These are phyloP conservation scores for Diplodia intermedia DNA, from an alignment of 2,329 filamentous ascomycete genomes.

Conservation along the genomic window DNA sequence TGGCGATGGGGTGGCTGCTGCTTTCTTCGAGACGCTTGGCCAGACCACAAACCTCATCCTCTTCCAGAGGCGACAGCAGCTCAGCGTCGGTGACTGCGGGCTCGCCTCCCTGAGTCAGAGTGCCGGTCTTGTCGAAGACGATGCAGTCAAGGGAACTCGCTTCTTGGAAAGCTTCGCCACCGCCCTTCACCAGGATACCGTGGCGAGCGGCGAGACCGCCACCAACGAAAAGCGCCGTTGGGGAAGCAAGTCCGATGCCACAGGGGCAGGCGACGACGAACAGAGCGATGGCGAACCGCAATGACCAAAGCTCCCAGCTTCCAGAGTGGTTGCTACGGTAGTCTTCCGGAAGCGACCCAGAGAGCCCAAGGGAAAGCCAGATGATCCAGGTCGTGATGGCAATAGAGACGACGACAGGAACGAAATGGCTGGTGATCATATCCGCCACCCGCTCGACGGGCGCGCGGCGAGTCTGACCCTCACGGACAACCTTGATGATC, in stretches of 20 bases:
- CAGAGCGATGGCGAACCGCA: conserved; percentile 84
- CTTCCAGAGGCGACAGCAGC: conserved; percentile 43
- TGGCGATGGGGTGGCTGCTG: conserved; percentile 77
- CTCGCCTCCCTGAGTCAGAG: conserved; percentile 75
- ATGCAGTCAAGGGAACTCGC: conserved; percentile 78
- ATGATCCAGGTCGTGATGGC: conserved; percentile 74
- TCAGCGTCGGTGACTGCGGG: conserved; percentile 69
- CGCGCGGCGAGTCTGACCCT: conserved; percentile 77
- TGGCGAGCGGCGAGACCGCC: conserved; percentile 79
- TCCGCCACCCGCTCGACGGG: conserved; percentile 79
- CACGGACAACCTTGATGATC: conserved; percentile 77
- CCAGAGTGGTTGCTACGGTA: conserved; percentile 64
- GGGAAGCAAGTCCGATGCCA: conserved; percentile 82
- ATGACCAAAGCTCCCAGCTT: conserved; percentile 75
- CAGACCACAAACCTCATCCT: conserved; percentile 57
- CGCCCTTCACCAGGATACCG: conserved; percentile 83
- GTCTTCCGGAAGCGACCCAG: conserved; percentile 62
- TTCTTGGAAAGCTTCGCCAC: conserved; percentile 85
- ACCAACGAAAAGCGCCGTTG: conserved; percentile 83
- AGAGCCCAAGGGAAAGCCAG: conserved; percentile 71
- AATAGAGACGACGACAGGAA: conserved; percentile 72
- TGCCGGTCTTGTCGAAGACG: conserved; percentile 90
- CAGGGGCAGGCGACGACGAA: conserved; percentile 89
- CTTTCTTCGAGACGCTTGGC: conserved; percentile 70
- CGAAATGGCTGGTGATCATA: conserved; percentile 75